These are phyloP conservation scores for Rhodotorula graminis DNA, from an alignment of 768 basidiomycete species.

Conservation along the genomic window DNA sequence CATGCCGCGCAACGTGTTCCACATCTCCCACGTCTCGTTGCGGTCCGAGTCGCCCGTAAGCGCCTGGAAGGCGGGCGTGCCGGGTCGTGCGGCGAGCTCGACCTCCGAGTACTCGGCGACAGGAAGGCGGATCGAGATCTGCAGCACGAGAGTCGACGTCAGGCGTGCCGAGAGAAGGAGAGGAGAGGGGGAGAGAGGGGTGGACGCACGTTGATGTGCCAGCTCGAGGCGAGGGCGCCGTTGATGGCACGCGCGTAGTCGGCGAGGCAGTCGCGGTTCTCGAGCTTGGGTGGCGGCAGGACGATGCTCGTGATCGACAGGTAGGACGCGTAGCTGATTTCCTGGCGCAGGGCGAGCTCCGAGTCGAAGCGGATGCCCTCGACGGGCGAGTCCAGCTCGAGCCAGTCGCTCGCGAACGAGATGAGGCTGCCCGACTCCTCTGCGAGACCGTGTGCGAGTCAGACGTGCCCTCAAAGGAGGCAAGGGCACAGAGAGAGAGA, in stretches of 20 bases:
- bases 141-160: neutral
- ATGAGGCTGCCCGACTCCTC: slow-evolving; percentile 54
- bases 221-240: slow-evolving; percentile 46
- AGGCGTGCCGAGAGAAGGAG: neutral
- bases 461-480: no score
- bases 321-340: slow-evolving; percentile 87
- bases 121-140: slow-evolving; percentile 45
- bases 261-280: slow-evolving; percentile 60
- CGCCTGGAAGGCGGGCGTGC: slow-evolving; percentile 36
- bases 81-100: slow-evolving; percentile 51
- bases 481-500: neutral
- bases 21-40: slow-evolving; percentile 83
- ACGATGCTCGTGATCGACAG: slow-evolving; percentile 78
- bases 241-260: slow-evolving; percentile 90
- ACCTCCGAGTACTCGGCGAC: slow-evolving; percentile 50
- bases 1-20: slow-evolving; percentile 86
- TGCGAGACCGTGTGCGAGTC: slow-evolving; percentile 48
- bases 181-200: neutral
- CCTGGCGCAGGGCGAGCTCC: slow-evolving; percentile 88
- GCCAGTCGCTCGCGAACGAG: slow-evolving; percentile 83
- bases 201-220: slow-evolving; percentile 38
- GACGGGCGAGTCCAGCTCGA: slow-evolving; percentile 86
- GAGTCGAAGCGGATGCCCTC: slow-evolving; percentile 94
- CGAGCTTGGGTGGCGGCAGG: slow-evolving; percentile 70
- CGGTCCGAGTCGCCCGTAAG: slow-evolving; percentile 22